phyloP scores from a whole-genome alignment of 1,139 yeast species.

The Kodamaea suecica region DNA sequence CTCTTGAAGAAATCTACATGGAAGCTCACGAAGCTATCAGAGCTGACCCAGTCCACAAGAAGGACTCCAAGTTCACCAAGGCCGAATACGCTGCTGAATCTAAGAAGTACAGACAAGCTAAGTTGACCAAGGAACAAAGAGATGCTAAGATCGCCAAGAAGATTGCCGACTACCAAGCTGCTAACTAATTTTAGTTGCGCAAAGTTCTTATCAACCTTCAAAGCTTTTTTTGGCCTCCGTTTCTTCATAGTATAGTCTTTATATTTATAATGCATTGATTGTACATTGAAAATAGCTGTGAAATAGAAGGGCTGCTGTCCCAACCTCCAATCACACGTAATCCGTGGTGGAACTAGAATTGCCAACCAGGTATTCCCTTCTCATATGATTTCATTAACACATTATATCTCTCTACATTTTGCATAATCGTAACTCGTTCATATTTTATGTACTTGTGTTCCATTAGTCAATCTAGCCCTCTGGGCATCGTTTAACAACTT shows the following conservation, averaged over 20 bases:
- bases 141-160: constrained; percentile 83
- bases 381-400: no score
- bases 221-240: not conserved
- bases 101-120: constrained; percentile 84
- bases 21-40: constrained; percentile 96
- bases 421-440: not conserved
- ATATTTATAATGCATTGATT: not conserved
- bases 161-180: constrained; percentile 80
- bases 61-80: constrained; percentile 92
- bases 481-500: constrained; percentile 65
- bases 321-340: no score
- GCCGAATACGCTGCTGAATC: constrained; percentile 98
- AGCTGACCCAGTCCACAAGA: constrained; percentile 89
- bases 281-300: not conserved
- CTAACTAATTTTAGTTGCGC: constrained; percentile 36
- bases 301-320: no score
- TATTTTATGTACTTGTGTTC: not conserved
- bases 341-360: no score
- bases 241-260: not conserved
- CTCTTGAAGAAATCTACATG: constrained; percentile 90
- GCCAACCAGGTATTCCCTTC: no score
- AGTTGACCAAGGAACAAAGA: constrained; percentile 92
- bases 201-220: no score
- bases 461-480: constrained; percentile 49
- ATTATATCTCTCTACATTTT: not conserved